Evolutionary conservation across 2,329 filamentous ascomycete species (phyloP).

Genomic region (Fusarium xylarioides): DNA sequence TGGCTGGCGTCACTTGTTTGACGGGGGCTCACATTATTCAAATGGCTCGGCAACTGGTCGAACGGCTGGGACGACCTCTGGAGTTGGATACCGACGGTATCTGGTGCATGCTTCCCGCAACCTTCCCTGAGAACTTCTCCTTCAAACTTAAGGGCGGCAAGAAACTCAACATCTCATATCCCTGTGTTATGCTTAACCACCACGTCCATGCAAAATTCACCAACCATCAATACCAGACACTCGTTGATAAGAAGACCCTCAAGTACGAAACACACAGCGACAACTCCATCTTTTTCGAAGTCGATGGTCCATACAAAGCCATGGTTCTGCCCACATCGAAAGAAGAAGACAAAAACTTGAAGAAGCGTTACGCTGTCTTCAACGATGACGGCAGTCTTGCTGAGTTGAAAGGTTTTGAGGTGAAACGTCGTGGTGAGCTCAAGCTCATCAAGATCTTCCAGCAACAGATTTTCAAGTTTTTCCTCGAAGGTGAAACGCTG

Average conservation of each 20-base stretch:
- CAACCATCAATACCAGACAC: constrained; percentile 95
- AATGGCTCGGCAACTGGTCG: constrained; percentile 90
- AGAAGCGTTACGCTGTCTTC: constrained; percentile 99
- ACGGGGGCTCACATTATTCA: constrained; percentile 98
- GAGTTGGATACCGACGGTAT: constrained; percentile 99
- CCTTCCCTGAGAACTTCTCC: constrained; percentile 94
- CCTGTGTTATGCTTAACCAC: constrained; percentile 99
- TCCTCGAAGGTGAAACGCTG: constrained; percentile 88
- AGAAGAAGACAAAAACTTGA: constrained; percentile 99
- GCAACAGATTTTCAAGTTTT: constrained; percentile 99
- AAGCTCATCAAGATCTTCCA: constrained; percentile 99
- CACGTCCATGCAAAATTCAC: constrained; percentile 94
- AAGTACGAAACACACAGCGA: constrained; percentile 97
- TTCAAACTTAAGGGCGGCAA: constrained; percentile 97
- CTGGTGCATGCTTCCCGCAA: constrained; percentile 98
- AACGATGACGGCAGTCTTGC: constrained; percentile 96
- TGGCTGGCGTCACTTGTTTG: constrained; percentile 97
- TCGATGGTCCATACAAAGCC: constrained; percentile 95
- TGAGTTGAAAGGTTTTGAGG: constrained; percentile 96
- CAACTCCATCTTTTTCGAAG: constrained; percentile 99
- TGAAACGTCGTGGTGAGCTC: constrained; percentile 95
- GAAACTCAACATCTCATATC: constrained; percentile 95
- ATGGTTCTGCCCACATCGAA: constrained; percentile 98
- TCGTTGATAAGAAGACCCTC: constrained; percentile 81
- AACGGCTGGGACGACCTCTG: constrained; percentile 89